phyloP scores from a whole-genome alignment of 2,329 filamentous ascomycete species.

The Sordariomycetes sp. region DNA sequence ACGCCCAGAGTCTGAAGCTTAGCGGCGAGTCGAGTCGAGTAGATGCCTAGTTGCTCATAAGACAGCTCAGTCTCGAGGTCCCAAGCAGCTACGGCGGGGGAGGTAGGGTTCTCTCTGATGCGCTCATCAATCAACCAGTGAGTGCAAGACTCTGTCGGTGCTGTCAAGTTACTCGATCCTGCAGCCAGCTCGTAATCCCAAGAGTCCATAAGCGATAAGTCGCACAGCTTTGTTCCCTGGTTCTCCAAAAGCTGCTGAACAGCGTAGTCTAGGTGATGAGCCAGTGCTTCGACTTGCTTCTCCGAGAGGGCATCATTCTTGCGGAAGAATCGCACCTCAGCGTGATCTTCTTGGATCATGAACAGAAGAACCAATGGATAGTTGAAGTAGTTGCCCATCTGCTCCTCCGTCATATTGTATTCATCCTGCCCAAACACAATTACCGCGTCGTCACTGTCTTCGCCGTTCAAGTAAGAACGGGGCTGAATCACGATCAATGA shows the following conservation, averaged over 20 bases:
- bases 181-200: slow-evolving; percentile 1
- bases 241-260: slow-evolving; percentile 3
- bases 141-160: neutral
- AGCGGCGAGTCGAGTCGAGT: slow-evolving; percentile 9
- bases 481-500: slow-evolving; percentile 9
- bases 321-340: slow-evolving; percentile 3
- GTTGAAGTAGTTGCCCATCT: slow-evolving; percentile 11
- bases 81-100: neutral
- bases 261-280: slow-evolving; percentile 2
- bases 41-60: slow-evolving; percentile 12
- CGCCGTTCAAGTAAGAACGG: too few relatives aligned
- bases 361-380: slow-evolving; percentile 1
- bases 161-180: neutral
- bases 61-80: slow-evolving; percentile 4
- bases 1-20: slow-evolving; percentile 3
- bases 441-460: too few relatives aligned
- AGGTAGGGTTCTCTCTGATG: too few relatives aligned
- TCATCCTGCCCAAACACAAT: neutral
- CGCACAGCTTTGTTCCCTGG: neutral
- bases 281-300: neutral
- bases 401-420: slow-evolving; percentile 22
- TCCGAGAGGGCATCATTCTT: slow-evolving; percentile 1
- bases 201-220: neutral
- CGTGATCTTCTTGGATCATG: neutral
- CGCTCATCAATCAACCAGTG: too few relatives aligned